Conservation (phyloP, 108 stramenopile genomes). For the Craspedostauros australis region DNA sequence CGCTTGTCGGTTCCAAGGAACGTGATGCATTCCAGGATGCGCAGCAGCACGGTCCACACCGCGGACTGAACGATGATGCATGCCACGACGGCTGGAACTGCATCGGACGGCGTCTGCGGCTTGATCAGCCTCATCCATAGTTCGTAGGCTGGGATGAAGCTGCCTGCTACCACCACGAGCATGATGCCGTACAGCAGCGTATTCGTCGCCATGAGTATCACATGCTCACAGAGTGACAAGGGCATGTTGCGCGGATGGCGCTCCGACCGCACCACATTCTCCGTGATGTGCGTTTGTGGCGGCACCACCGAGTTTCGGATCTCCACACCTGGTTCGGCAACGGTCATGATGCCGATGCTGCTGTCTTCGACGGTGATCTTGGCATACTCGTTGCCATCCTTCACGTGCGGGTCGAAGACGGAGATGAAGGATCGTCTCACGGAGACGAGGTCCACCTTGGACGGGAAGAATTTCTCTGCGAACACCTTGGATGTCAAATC, state of each 20-base stretch:
- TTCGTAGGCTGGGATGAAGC: too few species aligned
- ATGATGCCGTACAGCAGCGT: too few species aligned
- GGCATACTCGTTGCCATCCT: neutral
- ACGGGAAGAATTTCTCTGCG: neutral
- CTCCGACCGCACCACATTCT: neutral
- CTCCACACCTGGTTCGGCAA: neutral
- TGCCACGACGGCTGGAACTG: too few species aligned
- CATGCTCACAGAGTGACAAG: too few species aligned
- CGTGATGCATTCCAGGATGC: too few species aligned
- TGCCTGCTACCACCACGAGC: too few species aligned
- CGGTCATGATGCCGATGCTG: neutral
- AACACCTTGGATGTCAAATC: neutral
- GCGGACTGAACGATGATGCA: too few species aligned
- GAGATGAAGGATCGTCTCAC: conserved; percentile 2
- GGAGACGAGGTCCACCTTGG: conserved; percentile 7
- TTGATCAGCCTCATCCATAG: too few species aligned
- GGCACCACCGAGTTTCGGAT: neutral
- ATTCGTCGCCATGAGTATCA: too few species aligned
- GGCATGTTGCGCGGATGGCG: neutral
- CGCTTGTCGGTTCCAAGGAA: too few species aligned
- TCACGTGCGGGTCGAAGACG: neutral
- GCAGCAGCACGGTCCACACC: too few species aligned
- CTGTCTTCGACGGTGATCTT: conserved; percentile 1
- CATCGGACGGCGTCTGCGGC: too few species aligned
- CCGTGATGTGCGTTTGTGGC: neutral